Conservation (phyloP, 73 alveolate species). For the Symbiodinium natans region DNA sequence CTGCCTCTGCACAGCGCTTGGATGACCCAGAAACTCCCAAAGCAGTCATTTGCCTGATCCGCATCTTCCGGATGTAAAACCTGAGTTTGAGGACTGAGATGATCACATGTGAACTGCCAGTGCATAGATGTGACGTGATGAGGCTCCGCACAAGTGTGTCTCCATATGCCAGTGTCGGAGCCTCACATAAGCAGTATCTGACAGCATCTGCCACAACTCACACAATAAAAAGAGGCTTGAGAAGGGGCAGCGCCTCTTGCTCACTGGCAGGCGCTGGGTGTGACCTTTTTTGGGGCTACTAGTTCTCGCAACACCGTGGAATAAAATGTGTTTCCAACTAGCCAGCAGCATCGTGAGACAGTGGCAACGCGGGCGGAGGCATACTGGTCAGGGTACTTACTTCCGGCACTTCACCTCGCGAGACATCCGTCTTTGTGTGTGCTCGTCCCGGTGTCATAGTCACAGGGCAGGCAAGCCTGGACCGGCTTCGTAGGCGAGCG, state of each 20-base stretch:
- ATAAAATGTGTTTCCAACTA: no score
- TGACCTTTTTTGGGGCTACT: neutral
- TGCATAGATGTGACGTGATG: neutral
- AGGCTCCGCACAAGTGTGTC: slow-evolving; percentile 36
- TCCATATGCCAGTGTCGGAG: slow-evolving; percentile 66
- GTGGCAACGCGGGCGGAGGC: neutral
- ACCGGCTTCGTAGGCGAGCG: neutral
- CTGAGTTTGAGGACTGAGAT: neutral
- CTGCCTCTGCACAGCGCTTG: neutral
- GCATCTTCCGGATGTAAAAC: neutral
- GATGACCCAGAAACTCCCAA: neutral
- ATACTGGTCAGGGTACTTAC: neutral
- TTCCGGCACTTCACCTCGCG: neutral
- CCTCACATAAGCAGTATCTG: neutral
- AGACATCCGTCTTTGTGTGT: no score
- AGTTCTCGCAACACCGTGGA: no score
- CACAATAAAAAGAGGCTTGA: no score
- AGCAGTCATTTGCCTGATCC: neutral
- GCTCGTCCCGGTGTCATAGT: no score
- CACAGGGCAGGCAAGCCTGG: neutral
- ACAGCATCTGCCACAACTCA: neutral
- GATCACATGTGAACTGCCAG: neutral
- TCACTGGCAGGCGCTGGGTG: neutral
- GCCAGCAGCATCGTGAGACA: neutral
- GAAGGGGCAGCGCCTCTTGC: neutral